Evolutionary conservation across 495 filamentous ascomycete genomes (phyloP).

Genomic region (Immersiella caudata): DNA sequence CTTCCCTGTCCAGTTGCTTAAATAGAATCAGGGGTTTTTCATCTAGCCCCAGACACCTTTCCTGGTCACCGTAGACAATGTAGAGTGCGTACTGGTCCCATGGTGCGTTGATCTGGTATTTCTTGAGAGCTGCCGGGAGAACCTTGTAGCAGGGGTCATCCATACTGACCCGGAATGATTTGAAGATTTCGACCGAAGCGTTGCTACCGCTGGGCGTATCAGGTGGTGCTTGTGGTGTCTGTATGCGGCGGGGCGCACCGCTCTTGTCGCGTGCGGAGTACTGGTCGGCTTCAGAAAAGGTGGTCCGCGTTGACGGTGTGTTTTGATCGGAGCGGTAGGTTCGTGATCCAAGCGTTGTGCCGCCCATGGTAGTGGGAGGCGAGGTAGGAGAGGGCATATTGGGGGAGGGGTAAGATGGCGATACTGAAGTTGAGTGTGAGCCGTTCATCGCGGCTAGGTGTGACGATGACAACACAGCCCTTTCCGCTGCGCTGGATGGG

Average conservation of each 20-base stretch:
- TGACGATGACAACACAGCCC: conserved; percentile 71
- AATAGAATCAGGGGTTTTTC: conserved; percentile 95
- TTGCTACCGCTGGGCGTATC: conserved; percentile 53
- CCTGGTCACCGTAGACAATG: conserved; percentile 96
- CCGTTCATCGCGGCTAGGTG: conserved; percentile 78
- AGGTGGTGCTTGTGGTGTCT: conserved; percentile 45
- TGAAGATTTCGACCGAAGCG: conserved; percentile 87
- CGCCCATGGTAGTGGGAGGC: conserved; percentile 53
- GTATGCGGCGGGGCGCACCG: conserved; percentile 48
- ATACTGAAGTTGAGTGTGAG: conserved; percentile 49
- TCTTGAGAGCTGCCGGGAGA: conserved; percentile 90
- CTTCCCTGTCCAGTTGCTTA: conserved; percentile 95
- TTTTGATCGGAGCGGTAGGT: conserved; percentile 53
- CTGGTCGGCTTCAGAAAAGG: conserved; percentile 54
- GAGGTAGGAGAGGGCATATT: conserved; percentile 86
- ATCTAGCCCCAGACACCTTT: conserved; percentile 86
- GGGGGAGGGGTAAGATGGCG: conserved; percentile 66
- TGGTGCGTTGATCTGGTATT: conserved; percentile 97
- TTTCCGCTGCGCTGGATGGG: conserved; percentile 54
- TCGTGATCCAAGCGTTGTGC: conserved; percentile 58
- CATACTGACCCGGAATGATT: conserved; percentile 94
- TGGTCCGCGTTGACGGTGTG: conserved; percentile 49
- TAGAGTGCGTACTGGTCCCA: conserved; percentile 97
- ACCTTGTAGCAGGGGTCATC: conserved; percentile 98
- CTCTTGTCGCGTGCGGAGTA: conserved; percentile 49